phyloP scores from a whole-genome alignment of 176 grass and related monocot genomes.

The Aegilops umbellulata region DNA sequence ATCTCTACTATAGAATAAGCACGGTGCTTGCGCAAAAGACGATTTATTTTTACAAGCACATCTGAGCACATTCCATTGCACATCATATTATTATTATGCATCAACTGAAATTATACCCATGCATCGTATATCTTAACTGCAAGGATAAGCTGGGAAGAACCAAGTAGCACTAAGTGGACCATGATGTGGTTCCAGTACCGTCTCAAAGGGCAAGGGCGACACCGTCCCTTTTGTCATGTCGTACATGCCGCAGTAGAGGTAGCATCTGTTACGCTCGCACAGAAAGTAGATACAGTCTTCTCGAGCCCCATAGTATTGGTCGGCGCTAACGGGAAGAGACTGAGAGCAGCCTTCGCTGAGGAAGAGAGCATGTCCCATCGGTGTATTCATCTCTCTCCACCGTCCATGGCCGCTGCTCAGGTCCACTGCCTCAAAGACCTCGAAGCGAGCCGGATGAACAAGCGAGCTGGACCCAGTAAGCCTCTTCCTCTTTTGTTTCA shows the following conservation, averaged over 20 bases:
- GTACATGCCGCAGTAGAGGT: slow-evolving; percentile 1
- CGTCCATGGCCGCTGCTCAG: not conserved
- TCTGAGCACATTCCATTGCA: too few relatives aligned
- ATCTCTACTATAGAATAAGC: too few relatives aligned
- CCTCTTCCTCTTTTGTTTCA: not conserved
- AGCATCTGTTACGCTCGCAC: not conserved
- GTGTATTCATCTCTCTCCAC: not conserved
- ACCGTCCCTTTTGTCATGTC: not conserved
- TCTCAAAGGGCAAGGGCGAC: not conserved
- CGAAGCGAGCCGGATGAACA: not conserved
- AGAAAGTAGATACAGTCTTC: slow-evolving; percentile 31
- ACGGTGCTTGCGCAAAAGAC: too few relatives aligned
- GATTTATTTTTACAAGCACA: too few relatives aligned
- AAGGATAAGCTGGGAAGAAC: not conserved
- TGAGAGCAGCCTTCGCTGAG: slow-evolving; percentile 4
- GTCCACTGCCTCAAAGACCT: not conserved
- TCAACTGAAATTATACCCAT: not conserved
- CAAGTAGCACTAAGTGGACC: not conserved
- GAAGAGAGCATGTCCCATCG: not conserved
- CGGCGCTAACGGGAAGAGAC: not conserved
- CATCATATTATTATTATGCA: too few relatives aligned
- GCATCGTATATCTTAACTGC: not conserved
- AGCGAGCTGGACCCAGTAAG: rapidly evolving
- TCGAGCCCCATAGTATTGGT: not conserved
- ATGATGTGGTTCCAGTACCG: too few relatives aligned